Base-by-base conservation (phyloP, 192 early-diverging fungal species). In the Coemansia sp. region DNA sequence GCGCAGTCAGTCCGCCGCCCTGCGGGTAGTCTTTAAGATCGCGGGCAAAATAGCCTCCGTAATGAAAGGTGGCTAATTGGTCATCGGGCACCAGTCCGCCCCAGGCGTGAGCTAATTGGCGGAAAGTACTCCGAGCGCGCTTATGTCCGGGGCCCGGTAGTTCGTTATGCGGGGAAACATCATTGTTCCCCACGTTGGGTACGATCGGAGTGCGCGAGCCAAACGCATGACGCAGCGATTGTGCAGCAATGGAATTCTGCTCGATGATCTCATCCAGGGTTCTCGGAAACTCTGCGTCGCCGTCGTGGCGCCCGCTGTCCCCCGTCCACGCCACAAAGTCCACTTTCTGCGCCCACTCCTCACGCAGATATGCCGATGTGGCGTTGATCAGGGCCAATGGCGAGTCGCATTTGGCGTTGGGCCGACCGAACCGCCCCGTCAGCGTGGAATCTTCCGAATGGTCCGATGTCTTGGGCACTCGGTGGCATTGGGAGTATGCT, bases 321-420 rank as follows among this genome's bases (percentile, higher is more conserved):
- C 90, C 90, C 2, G 89, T 92, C 86, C 88, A 92, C 4, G 87
- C 64, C 1, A 92, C 87, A 85, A 92, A 92, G 68, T 92, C 90
- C 5, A 89, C 70, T 19, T 78, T 63, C 13, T 48, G 56, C 61
- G 78, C 60, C 66, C 77, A 80, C 11, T 83, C 63, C 2, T 36
- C 42, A 13, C 70, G 67, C 51, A 92, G 61, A 75, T 88, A 87
- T 8, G 85, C 65, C 24, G 87, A 66, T 0, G 89, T 90, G 11
- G 80, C 84, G 48, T 90, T 76, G 15, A 85, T 79, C 31, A 92
- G 67, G 0, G 67, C 45, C 1, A 84, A 8, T 0, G 90, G 88
- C n/a, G 86, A 83, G 59, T 92, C 90, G 67, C 90, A 92, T 40
- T 85, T 78, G 5, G 77, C 75, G 34, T 75, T 76, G 8, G 88